Conservation (phyloP, 1,284 basidiomycete genomes). For the Gymnopus androsaceus region DNA sequence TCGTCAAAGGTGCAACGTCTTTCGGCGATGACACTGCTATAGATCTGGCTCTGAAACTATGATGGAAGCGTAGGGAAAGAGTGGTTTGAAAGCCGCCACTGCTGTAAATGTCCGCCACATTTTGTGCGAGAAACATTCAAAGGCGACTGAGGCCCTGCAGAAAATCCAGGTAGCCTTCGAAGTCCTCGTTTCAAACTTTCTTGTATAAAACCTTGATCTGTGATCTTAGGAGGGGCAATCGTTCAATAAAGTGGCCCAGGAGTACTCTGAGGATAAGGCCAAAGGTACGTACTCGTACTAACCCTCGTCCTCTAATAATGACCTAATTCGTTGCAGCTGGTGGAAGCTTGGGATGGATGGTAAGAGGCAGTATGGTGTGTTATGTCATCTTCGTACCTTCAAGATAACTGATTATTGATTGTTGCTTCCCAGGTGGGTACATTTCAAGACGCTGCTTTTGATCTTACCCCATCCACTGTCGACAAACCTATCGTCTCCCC, state of each 20-base stretch:
- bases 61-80: constrained; percentile 10
- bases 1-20: constrained; percentile 13
- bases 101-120: constrained; percentile 85
- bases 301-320: neutral
- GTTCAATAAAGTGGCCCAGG: constrained; percentile 84
- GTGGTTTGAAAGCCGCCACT: constrained; percentile 66
- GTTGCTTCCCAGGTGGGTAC: constrained; percentile 42
- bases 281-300: constrained; percentile 52
- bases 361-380: constrained; percentile 75
- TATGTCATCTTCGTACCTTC: neutral
- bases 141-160: constrained; percentile 71
- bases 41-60: neutral
- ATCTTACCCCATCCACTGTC: constrained; percentile 72
- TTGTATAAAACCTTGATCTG: constrained; percentile 8
- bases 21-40: neutral
- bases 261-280: constrained; percentile 87
- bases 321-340: constrained; percentile 52
- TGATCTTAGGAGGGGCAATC: constrained; percentile 63
- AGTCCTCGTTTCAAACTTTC: constrained; percentile 5
- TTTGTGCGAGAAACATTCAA: constrained; percentile 84
- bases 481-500: constrained; percentile 73
- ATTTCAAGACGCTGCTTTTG: constrained; percentile 84
- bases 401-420: neutral
- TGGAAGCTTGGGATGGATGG: constrained; percentile 84
- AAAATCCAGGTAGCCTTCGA: constrained; percentile 67